These are phyloP conservation scores for Piper longum DNA, from an alignment of 164 flowering plant genomes.

Conservation along the genomic window DNA sequence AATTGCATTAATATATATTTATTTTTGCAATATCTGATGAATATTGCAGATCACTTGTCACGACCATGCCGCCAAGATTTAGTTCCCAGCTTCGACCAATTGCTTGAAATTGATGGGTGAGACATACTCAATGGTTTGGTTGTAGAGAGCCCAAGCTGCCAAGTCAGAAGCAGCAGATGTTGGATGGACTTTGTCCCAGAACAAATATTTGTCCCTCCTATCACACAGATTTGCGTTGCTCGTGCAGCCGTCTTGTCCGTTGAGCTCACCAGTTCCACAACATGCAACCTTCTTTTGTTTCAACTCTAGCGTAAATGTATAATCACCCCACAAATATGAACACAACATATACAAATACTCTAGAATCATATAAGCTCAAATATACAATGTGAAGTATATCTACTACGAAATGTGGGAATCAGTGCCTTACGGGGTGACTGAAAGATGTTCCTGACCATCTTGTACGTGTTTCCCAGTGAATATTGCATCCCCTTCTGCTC, in stretches of 20 bases:
- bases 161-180: slow-evolving; percentile 26
- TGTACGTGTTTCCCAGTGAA: slow-evolving; percentile 34
- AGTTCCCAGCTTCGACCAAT: neutral
- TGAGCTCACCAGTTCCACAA: slow-evolving; percentile 32
- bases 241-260: slow-evolving; percentile 18
- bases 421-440: neutral
- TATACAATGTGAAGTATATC: too few species aligned
- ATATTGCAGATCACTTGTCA: neutral
- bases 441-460: slow-evolving; percentile 30
- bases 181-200: slow-evolving; percentile 51
- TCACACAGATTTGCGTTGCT: slow-evolving; percentile 18
- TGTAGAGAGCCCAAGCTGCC: slow-evolving; percentile 31
- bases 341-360: neutral
- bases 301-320: slow-evolving; percentile 17
- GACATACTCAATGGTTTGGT: slow-evolving; percentile 3
- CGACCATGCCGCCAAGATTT: neutral
- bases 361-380: too few species aligned
- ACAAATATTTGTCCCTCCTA: slow-evolving; percentile 22
- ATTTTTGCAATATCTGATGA: too few species aligned
- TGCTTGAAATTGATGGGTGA: neutral
- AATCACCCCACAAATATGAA: neutral
- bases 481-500: slow-evolving; percentile 29
- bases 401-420: neutral
- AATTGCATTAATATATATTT: too few species aligned
- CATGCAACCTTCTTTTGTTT: slow-evolving; percentile 26